Conservation (phyloP, 208 protist genomes). For the Vickermania ingenoplastis region DNA sequence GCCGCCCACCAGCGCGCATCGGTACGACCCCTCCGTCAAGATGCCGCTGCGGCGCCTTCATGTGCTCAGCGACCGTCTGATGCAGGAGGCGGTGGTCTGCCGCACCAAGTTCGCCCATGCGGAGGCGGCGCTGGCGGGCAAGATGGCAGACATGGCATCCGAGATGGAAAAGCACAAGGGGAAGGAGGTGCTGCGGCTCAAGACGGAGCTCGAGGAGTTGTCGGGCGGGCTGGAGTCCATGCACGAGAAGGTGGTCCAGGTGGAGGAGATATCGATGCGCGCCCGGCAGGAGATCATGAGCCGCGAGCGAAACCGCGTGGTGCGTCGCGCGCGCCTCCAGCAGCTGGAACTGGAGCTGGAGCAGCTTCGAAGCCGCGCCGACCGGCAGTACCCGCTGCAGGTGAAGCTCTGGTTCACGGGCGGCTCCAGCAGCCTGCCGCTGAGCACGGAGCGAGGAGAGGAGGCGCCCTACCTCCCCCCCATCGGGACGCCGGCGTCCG, state of each 20-base stretch:
- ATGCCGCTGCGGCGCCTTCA: slow-evolving; percentile 19
- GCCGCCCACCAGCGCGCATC: slow-evolving; percentile 9
- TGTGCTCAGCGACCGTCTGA: slow-evolving; percentile 8
- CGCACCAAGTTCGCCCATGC: slow-evolving; percentile 12
- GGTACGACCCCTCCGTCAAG: neutral
- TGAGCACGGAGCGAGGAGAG: neutral
- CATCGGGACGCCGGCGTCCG: neutral
- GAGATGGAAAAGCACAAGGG: slow-evolving; percentile 38
- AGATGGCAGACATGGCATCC: slow-evolving; percentile 21
- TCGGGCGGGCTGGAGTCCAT: slow-evolving; percentile 16
- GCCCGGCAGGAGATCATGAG: slow-evolving; percentile 29
- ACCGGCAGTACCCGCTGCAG: slow-evolving; percentile 6
- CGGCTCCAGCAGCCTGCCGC: neutral
- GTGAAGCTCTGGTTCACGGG: slow-evolving; percentile 11
- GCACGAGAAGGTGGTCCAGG: slow-evolving; percentile 9
- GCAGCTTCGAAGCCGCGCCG: slow-evolving; percentile 4
- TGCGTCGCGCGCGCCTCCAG: slow-evolving; percentile 24
- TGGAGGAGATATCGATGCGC: slow-evolving; percentile 7
- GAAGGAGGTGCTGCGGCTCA: slow-evolving; percentile 42
- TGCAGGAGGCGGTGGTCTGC: slow-evolving; percentile 8
- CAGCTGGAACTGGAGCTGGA: slow-evolving; percentile 22
- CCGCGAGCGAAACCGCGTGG: slow-evolving; percentile 33
- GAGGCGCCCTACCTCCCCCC: neutral
- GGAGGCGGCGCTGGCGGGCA: slow-evolving; percentile 14
- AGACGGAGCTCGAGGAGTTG: slow-evolving; percentile 44